Evolutionary conservation across 2,329 filamentous ascomycete genomes (phyloP).

Genomic region (Scleromitrula shiraiana): DNA sequence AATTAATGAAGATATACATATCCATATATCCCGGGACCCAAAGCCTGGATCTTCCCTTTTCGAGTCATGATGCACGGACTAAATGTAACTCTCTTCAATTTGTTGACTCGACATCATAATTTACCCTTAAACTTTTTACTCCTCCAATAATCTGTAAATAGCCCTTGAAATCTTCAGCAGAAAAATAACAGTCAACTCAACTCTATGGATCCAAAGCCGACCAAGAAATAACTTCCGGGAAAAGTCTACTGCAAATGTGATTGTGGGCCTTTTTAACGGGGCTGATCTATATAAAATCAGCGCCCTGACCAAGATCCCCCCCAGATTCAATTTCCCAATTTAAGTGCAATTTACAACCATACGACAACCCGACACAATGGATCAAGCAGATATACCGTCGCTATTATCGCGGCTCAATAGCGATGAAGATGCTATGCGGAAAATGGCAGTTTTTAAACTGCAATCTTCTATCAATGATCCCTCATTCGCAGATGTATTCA

Average conservation of each 20-base stretch:
- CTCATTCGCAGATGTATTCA: conserved; percentile 93
- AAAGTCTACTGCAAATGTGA: conserved; percentile 2
- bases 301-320: conserved; percentile 2
- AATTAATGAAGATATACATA: too few species aligned
- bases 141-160: not conserved
- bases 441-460: conserved; percentile 98
- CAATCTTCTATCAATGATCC: conserved; percentile 93
- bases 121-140: conserved; percentile 4
- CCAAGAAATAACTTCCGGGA: too few species aligned
- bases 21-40: too few species aligned
- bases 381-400: conserved; percentile 59
- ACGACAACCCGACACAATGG: conserved; percentile 36
- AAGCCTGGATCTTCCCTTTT: too few species aligned
- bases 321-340: not conserved
- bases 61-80: conserved; percentile 1
- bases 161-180: not conserved
- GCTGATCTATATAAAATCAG: not conserved
- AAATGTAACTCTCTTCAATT: not conserved
- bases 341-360: not conserved
- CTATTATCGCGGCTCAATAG: conserved; percentile 56
- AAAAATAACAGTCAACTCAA: too few species aligned
- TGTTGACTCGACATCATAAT: not conserved
- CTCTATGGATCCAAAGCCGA: too few species aligned
- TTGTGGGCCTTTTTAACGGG: not conserved
- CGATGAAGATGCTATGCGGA: conserved; percentile 82